A percentile compares a stretch with the other conserved stretches of the same genome.
phyloP scores from a whole-genome alignment of 305 asterid species.

The Plantago coronopus region DNA sequence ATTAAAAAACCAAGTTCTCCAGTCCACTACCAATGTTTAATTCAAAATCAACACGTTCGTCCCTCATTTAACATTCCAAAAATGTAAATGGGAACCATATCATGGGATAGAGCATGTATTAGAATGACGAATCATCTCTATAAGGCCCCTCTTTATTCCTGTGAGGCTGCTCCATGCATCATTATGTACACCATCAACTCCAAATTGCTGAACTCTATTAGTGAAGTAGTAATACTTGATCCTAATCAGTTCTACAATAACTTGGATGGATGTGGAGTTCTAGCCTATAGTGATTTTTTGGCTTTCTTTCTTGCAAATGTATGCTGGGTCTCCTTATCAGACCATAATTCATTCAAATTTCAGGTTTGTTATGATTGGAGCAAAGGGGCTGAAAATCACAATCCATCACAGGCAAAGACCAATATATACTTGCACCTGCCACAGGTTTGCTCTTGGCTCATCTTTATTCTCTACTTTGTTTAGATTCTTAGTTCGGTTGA shows the following conservation, averaged over 20 bases:
- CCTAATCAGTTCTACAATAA: too few relatives aligned
- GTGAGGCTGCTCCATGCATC: background rate
- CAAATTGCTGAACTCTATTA: too few relatives aligned
- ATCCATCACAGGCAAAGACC: slow-evolving; percentile 76
- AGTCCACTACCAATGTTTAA: too few relatives aligned
- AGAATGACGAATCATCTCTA: slow-evolving; percentile 4
- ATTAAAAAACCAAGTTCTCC: too few relatives aligned
- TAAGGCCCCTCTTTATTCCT: background rate
- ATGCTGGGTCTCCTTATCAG: slow-evolving; percentile 5
- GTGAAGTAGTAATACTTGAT: too few relatives aligned
- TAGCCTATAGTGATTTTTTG: too few relatives aligned
- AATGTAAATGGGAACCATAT: too few relatives aligned
- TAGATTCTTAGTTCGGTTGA: background rate
- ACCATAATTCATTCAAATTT: slow-evolving; percentile 1
- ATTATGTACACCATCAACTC: background rate
- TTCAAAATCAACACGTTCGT: too few relatives aligned
- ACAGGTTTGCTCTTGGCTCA: slow-evolving; percentile 43
- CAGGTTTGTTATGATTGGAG: slow-evolving; percentile 97
- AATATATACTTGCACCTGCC: slow-evolving; percentile 66
- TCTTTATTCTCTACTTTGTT: background rate
- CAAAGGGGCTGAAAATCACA: slow-evolving; percentile 97
- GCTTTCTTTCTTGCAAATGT: background rate
- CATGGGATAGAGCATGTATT: too few relatives aligned
- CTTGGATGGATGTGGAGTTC: too few relatives aligned
- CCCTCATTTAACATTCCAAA: too few relatives aligned